Base-by-base conservation (phyloP, 257 asterid genomes). In the Gynochthodes officinalis region DNA sequence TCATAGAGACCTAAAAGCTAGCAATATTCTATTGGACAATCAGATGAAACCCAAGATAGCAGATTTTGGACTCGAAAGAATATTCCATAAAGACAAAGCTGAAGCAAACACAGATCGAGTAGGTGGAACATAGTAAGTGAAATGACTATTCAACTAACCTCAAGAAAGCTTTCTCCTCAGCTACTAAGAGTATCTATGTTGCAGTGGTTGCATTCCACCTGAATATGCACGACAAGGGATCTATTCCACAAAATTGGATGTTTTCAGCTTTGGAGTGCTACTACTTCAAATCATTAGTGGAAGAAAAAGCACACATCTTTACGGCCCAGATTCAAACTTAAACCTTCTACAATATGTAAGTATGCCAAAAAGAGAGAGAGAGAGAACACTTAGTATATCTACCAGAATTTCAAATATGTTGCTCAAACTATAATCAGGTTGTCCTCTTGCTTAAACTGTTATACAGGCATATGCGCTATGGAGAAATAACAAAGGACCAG, bases 191-290 rank as follows among this genome's bases (percentile, higher is more conserved):
- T 5, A 30, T 64, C 70, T 49, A 62, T 70, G 42, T 30, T 67
- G 48, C 64, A 84, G 88, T 53, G 88, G 88, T 23, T 74, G 75
- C 55, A 68, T 84, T 59, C 85, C 88, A 21, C 88, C 88, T 6
- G 85, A 81, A 53, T 84, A 84, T 59, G 82, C 78, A 52, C 72
- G 76, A 42, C 28, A 74, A 55, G 88, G 88, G 11, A 14, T 70
- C 75, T 84, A 84, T 74, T 84, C 85, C 46, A 78, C 66, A 42
- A 78, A 84, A 52, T 84, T 77, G 3, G 85, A 84, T 16, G 82
- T 84, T 16, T 84, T 73, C 53, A 81, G 88, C 75, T 84, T 84
- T 7, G 85, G 88, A 1, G 83, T 83, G 5, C 72, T 83, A 27
- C 59, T 83, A 14, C 73, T 83, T 53, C 87, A 83, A 72, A 78